phyloP scores from a whole-genome alignment of 768 basidiomycete species.

The Filobasidium wieringae region DNA sequence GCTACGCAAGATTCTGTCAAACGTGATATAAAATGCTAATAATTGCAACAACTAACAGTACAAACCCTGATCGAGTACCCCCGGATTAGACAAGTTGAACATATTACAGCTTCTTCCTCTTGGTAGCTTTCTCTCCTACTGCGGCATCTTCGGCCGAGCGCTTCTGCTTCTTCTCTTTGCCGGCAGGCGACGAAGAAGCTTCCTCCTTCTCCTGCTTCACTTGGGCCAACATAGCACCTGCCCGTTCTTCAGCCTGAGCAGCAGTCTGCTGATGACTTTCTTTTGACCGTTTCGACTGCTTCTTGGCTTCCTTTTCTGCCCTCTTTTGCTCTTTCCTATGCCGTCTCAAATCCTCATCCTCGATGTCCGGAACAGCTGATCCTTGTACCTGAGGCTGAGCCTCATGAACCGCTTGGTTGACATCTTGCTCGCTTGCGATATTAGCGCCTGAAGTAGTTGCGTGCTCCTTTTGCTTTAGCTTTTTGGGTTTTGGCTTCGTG shows the following conservation, averaged over 20 bases:
- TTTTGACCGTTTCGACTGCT: slow-evolving; percentile 11
- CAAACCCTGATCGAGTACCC: no score
- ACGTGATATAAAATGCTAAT: no score
- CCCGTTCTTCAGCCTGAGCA: slow-evolving; percentile 15
- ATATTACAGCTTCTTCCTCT: slow-evolving; percentile 27
- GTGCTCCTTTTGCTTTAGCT: slow-evolving; percentile 15
- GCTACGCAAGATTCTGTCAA: no score
- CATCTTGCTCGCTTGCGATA: slow-evolving; percentile 14
- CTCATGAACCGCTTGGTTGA: slow-evolving; percentile 27
- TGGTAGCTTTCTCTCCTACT: slow-evolving; percentile 40
- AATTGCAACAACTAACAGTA: no score
- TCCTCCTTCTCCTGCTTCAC: slow-evolving; percentile 20
- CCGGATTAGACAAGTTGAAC: no score
- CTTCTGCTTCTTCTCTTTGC: slow-evolving; percentile 19
- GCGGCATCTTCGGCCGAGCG: slow-evolving; percentile 29
- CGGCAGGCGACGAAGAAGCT: neutral
- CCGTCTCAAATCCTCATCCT: slow-evolving; percentile 21
- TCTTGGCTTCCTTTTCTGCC: slow-evolving; percentile 8
- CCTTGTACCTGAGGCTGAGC: slow-evolving; percentile 17
- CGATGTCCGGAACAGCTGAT: neutral
- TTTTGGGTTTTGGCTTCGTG: slow-evolving; percentile 2
- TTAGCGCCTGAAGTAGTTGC: slow-evolving; percentile 17
- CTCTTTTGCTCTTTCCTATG: slow-evolving; percentile 20
- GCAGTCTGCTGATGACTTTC: slow-evolving; percentile 26
- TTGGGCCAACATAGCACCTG: slow-evolving; percentile 8